Base-by-base conservation (phyloP, 768 basidiomycete genomes). In the Calvatia gigantea region DNA sequence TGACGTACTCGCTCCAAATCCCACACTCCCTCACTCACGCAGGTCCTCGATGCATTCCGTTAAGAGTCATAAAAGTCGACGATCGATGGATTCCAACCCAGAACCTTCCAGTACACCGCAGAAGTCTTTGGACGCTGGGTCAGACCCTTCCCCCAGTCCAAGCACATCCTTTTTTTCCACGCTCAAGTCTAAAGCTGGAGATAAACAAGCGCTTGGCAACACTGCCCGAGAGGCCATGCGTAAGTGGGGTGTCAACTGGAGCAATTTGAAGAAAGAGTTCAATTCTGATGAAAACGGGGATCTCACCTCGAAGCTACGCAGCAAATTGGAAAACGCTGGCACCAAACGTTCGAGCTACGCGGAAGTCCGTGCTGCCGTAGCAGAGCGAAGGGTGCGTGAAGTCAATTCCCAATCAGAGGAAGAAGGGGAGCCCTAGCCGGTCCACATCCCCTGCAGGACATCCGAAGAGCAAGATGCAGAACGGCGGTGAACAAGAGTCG, bases 201-300 rank as follows among this genome's bases (percentile, higher is more conserved):
- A 95, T 69, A 95, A 93, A 66, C 89, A 94, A 67, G 89, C 90
- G 6, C 73, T 95, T 41, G 86, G 85, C 60, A 87, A 89, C 62
- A 84, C 89, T 0, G 91, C 94, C 11, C 89, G 87, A 66, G 95
- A 97, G 65, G 81, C 89, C 7, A 87, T 97, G 78, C 85, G 87
- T 57, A 96, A 96, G 67, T 96, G 93, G 93, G 86, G 93, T 21
- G 86, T 85, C 25, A 91, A 84, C 56, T 94, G 91, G 87, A 75
- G 81, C 43, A 77, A 76, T 11, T 64, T 84, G 67, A 84, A 79
- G 71, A 86, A 82, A 67, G 83, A 86, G 54, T 67, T 57, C 51
- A 67, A 60, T 43, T 60, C 60, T 19, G 64, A 64, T 27, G 82
- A 82, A 12, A 51, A 38, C 17, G 44, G 50, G 23, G 57, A 61